Base-by-base conservation (phyloP, 148 eudicot genomes). In the Dianthus caryophyllus region DNA sequence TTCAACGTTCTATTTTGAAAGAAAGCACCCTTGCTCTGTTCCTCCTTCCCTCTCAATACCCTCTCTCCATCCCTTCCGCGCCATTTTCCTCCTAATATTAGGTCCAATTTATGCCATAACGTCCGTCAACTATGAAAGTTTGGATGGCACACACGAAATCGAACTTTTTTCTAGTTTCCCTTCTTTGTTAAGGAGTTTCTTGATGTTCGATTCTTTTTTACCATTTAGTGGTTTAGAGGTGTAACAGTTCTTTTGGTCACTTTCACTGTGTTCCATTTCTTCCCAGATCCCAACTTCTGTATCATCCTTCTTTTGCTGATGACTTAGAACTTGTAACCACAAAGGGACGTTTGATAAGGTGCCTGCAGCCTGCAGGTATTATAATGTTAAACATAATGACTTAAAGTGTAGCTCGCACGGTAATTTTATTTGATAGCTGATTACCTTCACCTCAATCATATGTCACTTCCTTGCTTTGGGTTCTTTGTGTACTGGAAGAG, bases 291-390 rank as follows among this genome's bases (percentile, higher is more conserved):
- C 29, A 2, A 53, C 57, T 25, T 25, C 16, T 54, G 30, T 25
- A 54, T 18, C 21, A 9, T 49, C 59, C 59, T 54, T 12, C 33
- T 25, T 25, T 25, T 54, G 59, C 14, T 54, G 33, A 25, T 54
- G 59, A 54, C 59, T 54, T 9, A 53, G 27, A 53, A 53, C 29
- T 53, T 53, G 15, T 53, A 8, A 53, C 2, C 57, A 24, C 29
- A 1, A 53, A 49, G 53, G 27, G 27, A 11, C 3, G 12, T 24
- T 21, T 52, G 57, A 49, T 52, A 52, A 21, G 57, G 57, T 52
- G 26, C 57, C 26, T 52, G 26, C 57, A 52, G 26, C 57, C 26
- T 52, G 26, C 57, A 52, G 29, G 58, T 54, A 13, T 54, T 25
- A 10, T 24, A 26, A 2, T 24, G 13, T 54, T 12, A 54, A 21